phyloP scores from a whole-genome alignment of 192 early-diverging fungal species.

The Coemansia sp. region DNA sequence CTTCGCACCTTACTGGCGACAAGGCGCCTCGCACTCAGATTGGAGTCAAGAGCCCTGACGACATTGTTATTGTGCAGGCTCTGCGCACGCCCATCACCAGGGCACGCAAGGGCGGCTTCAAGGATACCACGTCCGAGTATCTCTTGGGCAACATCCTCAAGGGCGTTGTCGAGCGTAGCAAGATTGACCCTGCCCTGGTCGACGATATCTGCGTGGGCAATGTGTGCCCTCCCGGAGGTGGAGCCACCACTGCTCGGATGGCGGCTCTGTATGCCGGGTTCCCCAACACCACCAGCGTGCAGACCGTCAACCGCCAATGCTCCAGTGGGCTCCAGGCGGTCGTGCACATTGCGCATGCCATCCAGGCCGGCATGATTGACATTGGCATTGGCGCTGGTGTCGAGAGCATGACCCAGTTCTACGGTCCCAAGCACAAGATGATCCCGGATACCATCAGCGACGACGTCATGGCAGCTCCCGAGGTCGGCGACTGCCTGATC shows the following conservation, averaged over 20 bases:
- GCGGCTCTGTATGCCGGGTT: slow-evolving; percentile 89
- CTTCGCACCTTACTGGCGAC: slow-evolving; percentile 46
- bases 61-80: slow-evolving; percentile 90
- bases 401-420: slow-evolving; percentile 90
- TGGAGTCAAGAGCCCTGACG: slow-evolving; percentile 77
- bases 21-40: slow-evolving; percentile 53
- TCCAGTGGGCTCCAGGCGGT: slow-evolving; percentile 89
- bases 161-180: slow-evolving; percentile 68
- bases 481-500: slow-evolving; percentile 80
- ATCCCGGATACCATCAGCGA: slow-evolving; percentile 68
- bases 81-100: slow-evolving; percentile 85
- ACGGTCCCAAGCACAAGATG: slow-evolving; percentile 67
- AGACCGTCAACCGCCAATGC: slow-evolving; percentile 92
- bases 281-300: slow-evolving; percentile 75
- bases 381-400: slow-evolving; percentile 93
- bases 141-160: slow-evolving; percentile 77
- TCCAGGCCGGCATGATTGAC: slow-evolving; percentile 85
- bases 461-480: slow-evolving; percentile 65
- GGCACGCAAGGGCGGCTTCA: slow-evolving; percentile 89
- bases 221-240: slow-evolving; percentile 83
- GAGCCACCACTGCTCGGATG: slow-evolving; percentile 86
- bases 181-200: slow-evolving; percentile 80
- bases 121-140: slow-evolving; percentile 80
- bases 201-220: slow-evolving; percentile 96
- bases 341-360: slow-evolving; percentile 80